Evolutionary conservation across 352 stramenopile genomes (phyloP), one percentile per base, ranked within the genome.

Genomic region (Phytophthora pseudosyringae): DNA sequence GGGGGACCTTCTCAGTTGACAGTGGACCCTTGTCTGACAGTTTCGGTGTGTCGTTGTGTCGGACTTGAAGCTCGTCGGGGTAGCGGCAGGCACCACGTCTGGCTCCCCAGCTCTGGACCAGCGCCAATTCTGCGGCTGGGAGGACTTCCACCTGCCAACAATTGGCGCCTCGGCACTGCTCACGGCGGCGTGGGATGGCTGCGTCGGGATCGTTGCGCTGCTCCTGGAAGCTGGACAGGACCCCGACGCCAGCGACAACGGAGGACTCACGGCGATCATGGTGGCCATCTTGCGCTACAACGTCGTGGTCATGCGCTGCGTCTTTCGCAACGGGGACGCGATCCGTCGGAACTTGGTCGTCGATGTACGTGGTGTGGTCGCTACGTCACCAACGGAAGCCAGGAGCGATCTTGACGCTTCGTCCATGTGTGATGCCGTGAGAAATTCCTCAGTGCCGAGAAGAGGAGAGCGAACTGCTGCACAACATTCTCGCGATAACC

Each of bases 231-330:
- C 35, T 4, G 68, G 68, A 3, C 64, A 73, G 48, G 36, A 69
- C 16, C 68, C 58, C 1, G 57, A 72, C 40, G 64, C 68, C 13
- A 29, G 12, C 12, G 63, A 70, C 49, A 29, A 58, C 11, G 46
- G 46, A 50, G 53, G 49, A 11, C 60, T 69, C 31, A 76, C 68
- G 41, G 28, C 68, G 6, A 58, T 66, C 25, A 73, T 73, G 58
- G 57, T 76, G 25, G 26, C 48, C 4, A 54, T 69, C 28, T 43
- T 76, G 57, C 68, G 52, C 32, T 64, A 55, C 53, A 71, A 65
- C 33, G 18, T 73, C 13, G 53, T 73, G 8, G 58, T 57, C 49
- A 73, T 66, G 52, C 58, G 58, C 53, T 73, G 53, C 48, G 47
- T 76, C n/a, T 72, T 76, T 25, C 62, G 57, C 10, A 66, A 64